These are phyloP conservation scores for Aphanomyces astaci DNA, from an alignment of 352 stramenopile genomes.

Conservation along the genomic window DNA sequence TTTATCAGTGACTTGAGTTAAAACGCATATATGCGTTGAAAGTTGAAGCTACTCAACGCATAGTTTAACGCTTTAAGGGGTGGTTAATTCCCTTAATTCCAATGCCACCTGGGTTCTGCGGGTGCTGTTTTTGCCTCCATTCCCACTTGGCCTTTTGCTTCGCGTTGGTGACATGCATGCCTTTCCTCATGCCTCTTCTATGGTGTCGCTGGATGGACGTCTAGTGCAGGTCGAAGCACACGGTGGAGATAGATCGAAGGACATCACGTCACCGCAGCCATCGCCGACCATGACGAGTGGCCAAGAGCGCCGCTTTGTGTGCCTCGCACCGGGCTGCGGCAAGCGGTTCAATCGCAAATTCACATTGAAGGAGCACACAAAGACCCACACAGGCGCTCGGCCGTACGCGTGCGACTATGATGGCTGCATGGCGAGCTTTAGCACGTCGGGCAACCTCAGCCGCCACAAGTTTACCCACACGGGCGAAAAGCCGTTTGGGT, in stretches of 20 bases:
- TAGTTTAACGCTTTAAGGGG: no score
- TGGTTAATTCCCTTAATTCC: conserved; percentile 11
- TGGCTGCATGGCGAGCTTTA: conserved; percentile 70
- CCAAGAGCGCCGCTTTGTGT: conserved; percentile 38
- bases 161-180: not conserved
- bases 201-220: not conserved
- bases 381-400: conserved; percentile 78
- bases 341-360: conserved; percentile 82
- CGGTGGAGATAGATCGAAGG: not conserved
- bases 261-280: not conserved
- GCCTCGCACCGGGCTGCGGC: conserved; percentile 64
- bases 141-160: conserved; percentile 9
- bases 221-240: not conserved
- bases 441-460: conserved; percentile 81
- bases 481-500: conserved; percentile 73
- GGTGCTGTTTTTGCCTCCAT: not conserved
- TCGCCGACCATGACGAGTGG: not conserved
- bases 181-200: not conserved
- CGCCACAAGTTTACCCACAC: conserved; percentile 84
- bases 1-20: not conserved
- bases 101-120: not conserved
- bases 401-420: conserved; percentile 73
- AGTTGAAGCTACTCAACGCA: no score
- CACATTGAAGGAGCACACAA: conserved; percentile 70
- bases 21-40: not conserved